Evolutionary conservation across 2,329 filamentous ascomycete genomes (phyloP), one percentile per base, ranked within the genome.

Genomic region (Chaetomium strumarium): DNA sequence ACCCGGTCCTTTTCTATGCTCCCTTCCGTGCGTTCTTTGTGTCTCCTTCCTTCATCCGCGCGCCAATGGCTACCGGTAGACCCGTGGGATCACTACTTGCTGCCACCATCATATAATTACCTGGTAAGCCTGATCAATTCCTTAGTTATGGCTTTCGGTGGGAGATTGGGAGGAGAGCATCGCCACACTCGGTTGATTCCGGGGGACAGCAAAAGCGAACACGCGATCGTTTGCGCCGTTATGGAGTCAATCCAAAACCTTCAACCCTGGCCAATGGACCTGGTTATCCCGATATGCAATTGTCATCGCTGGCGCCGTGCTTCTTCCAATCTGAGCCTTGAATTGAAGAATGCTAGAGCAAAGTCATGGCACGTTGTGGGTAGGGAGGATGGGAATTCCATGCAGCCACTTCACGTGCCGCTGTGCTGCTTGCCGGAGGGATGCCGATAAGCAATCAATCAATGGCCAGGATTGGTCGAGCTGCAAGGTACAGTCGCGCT

Each of bases 281-380:
- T 12, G 33, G 13, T 6, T 30, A 8, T n/a, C 13, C 45, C 10
- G 33, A 33, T 13, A 37, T 37, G 43, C 43, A n/a, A 42, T 42
- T 31, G 40, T 3, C n/a, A 40, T 33, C 24, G 20, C 24, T 24
- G 17, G 49, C 49, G 43, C 19, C 49, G 30, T 30, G 12, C 8
- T 19, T 14, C 43, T 51, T 46, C 42, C 49, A 51, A 46, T 51
- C 36, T 30, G n/a, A 46, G 31, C 36, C 37, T 7, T 41, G n/a
- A 30, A n/a, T 42, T 16, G 42, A 36, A 37, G 36, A 12, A 36
- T 46, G 49, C 43, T 46, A n/a, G 33, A 51, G 36, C 49, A 51
- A 42, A 20, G 16, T 29, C 24, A 19, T 7, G 19, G 20, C 11
- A 14, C 33, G 12, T 4, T 34, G 33, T 12, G 31, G 12, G 33